phyloP scores from a whole-genome alignment of 2,329 filamentous ascomycete genomes.

The Diaporthe caulivora region DNA sequence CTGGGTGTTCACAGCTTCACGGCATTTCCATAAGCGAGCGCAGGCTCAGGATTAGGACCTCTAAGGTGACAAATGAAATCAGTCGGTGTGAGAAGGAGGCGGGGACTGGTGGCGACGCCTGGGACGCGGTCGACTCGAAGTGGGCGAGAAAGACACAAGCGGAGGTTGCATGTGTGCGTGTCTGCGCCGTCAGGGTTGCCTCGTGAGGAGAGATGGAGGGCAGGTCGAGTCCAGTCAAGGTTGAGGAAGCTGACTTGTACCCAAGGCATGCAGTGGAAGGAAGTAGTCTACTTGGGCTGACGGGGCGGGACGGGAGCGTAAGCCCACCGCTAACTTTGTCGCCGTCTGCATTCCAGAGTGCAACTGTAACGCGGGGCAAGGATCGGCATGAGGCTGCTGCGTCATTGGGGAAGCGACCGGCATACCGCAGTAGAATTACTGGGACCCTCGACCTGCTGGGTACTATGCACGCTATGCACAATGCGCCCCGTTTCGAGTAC shows the following conservation, averaged over 20 bases:
- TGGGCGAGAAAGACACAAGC: neutral
- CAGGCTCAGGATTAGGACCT: neutral
- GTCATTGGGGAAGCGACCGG: conserved; percentile 31
- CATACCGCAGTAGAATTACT: neutral
- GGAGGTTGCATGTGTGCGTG: neutral
- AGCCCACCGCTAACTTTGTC: conserved; percentile 19
- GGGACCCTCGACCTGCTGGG: neutral
- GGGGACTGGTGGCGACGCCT: conserved; percentile 19
- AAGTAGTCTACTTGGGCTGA: neutral
- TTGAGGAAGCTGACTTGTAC: neutral
- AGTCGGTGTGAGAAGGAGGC: conserved; percentile 5
- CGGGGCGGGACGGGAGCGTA: conserved; percentile 9
- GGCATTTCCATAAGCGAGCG: neutral
- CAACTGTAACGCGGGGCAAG: conserved; percentile 33
- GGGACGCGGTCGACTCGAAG: neutral
- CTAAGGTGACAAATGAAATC: conserved; percentile 1
- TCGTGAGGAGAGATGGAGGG: conserved; percentile 3
- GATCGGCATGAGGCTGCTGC: conserved; percentile 31
- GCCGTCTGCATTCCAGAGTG: neutral
- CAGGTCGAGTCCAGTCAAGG: conserved; percentile 3
- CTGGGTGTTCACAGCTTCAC: conserved; percentile 11
- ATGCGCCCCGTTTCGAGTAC: no score
- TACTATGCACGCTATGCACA: neutral
- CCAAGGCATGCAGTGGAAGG: no score
- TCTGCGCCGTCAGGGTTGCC: neutral